phyloP scores from a whole-genome alignment of 441 rosid species.

The Manihot esculenta region DNA sequence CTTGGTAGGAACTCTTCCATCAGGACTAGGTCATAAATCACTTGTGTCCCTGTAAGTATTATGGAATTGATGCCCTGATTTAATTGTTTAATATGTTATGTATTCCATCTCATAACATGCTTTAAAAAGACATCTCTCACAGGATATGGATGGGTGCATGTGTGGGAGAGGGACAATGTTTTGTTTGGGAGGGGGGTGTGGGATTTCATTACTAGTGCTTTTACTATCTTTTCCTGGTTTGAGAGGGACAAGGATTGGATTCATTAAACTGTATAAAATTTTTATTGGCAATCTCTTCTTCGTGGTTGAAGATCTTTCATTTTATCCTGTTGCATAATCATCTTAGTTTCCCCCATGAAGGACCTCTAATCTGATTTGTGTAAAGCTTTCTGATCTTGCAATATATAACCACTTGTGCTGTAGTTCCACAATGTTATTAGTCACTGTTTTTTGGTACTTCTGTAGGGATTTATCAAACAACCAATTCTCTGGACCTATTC shows the following conservation, averaged over 20 bases:
- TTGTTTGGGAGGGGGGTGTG: too few species aligned
- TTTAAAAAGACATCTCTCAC: not conserved
- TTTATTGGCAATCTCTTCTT: not conserved
- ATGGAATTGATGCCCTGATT: slow-evolving; percentile 2
- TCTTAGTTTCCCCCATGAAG: not conserved
- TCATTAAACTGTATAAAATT: not conserved
- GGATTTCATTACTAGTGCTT: not conserved
- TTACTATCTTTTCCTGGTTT: not conserved
- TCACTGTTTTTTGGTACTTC: slow-evolving; percentile 16
- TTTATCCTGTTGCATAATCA: not conserved
- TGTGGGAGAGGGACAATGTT: too few species aligned
- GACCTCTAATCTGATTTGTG: not conserved
- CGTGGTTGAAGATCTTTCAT: not conserved
- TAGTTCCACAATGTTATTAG: slow-evolving; percentile 1
- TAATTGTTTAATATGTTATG: not conserved
- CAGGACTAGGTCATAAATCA: slow-evolving; percentile 75
- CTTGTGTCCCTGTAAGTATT: slow-evolving; percentile 75
- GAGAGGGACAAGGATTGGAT: too few species aligned
- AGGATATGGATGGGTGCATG: too few species aligned
- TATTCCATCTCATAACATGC: not conserved
- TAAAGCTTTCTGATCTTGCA: not conserved
- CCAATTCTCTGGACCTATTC: slow-evolving; percentile 77
- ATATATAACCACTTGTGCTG: not conserved
- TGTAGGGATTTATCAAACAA: slow-evolving; percentile 83
- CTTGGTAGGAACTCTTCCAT: slow-evolving; percentile 68